Conservation (phyloP, 345 rosid species). For the Psidium friedrichsthalianum region DNA sequence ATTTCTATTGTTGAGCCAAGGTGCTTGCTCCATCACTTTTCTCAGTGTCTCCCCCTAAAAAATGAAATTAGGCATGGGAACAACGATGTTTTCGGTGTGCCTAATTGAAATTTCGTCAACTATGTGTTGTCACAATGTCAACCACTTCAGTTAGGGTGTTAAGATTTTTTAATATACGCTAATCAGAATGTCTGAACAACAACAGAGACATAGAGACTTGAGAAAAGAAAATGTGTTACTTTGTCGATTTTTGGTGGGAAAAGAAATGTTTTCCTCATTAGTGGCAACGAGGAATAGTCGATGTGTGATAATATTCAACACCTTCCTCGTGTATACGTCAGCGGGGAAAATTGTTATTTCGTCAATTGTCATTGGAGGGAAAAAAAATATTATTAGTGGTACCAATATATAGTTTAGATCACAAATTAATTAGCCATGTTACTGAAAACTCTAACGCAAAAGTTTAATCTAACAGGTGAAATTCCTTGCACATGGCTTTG, state of each 20-base stretch:
- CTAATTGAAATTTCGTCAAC: background rate
- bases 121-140: background rate
- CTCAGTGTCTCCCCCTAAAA: background rate
- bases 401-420: background rate
- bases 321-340: background rate
- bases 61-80: background rate
- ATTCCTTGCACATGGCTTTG: background rate
- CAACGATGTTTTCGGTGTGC: background rate
- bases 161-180: background rate
- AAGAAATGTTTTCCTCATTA: background rate
- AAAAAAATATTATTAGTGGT: background rate
- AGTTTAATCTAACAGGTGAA: background rate
- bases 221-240: background rate
- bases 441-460: background rate
- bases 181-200: background rate
- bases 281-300: background rate
- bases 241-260: background rate
- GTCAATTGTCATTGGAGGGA: background rate
- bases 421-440: background rate
- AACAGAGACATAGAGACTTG: background rate
- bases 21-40: background rate
- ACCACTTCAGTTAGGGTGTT: background rate
- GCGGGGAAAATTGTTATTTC: background rate
- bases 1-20: background rate
- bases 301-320: background rate